Conservation (phyloP, 441 rosid species). For the Pelargonium myrrhifolium region DNA sequence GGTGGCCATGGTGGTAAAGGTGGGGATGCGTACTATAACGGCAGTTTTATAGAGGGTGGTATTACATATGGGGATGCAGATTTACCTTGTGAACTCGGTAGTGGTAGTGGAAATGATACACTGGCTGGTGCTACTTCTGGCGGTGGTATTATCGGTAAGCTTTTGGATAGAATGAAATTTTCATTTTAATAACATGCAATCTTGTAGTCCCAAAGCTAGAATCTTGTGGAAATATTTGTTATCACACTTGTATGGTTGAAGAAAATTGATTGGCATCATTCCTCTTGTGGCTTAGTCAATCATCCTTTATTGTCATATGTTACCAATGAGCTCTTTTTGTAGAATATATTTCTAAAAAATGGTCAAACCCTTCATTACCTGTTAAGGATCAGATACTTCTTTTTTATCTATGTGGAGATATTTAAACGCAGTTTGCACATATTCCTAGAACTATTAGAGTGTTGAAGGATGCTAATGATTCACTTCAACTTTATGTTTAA, state of each 20-base stretch:
- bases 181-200: background rate
- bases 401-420: background rate
- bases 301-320: background rate
- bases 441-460: background rate
- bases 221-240: background rate
- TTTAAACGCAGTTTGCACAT: background rate
- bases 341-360: background rate
- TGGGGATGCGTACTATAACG: slow-evolving; percentile 72
- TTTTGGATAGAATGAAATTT: slow-evolving; percentile 13
- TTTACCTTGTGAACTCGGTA: slow-evolving; percentile 94
- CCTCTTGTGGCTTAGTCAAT: background rate
- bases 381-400: background rate
- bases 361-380: background rate
- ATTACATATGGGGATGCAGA: slow-evolving; percentile 66
- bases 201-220: background rate
- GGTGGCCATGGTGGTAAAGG: slow-evolving; percentile 98
- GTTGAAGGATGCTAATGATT: background rate
- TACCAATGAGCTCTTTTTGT: background rate
- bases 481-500: background rate
- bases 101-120: slow-evolving; percentile 81
- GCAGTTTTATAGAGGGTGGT: slow-evolving; percentile 70
- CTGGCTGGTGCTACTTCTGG: slow-evolving; percentile 68
- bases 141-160: slow-evolving; percentile 84
- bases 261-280: background rate
- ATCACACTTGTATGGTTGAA: slow-evolving; percentile 3